Evolutionary conservation across 805 yeast species (phyloP).

Genomic region (Candida cerambycidarum): DNA sequence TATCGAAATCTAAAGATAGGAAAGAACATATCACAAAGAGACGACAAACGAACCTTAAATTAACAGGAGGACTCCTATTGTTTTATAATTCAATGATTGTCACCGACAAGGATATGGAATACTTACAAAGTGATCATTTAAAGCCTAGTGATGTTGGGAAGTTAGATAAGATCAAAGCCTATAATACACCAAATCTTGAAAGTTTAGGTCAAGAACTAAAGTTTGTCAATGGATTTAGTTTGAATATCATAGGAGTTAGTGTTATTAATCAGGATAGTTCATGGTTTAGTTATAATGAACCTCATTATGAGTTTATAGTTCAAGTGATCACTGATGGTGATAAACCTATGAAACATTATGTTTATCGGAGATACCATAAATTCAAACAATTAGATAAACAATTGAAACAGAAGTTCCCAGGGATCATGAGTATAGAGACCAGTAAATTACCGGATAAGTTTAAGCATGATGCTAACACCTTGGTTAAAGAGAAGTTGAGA

Average conservation of each 20-base stretch:
- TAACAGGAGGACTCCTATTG: slow-evolving; percentile 62
- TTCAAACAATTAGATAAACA: slow-evolving; percentile 57
- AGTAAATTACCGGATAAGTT: slow-evolving; percentile 54
- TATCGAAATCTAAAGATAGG: slow-evolving; percentile 73
- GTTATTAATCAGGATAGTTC: slow-evolving; percentile 12
- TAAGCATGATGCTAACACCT: slow-evolving; percentile 29
- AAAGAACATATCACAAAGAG: slow-evolving; percentile 66
- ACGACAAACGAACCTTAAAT: slow-evolving; percentile 58
- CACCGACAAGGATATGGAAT: slow-evolving; percentile 55
- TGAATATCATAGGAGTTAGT: slow-evolving; percentile 71
- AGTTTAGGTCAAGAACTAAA: slow-evolving; percentile 18
- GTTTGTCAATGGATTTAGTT: slow-evolving; percentile 54
- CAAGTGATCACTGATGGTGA: slow-evolving; percentile 32
- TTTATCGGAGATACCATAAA: slow-evolving; percentile 65
- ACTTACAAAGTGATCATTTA: slow-evolving; percentile 36
- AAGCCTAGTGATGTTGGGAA: slow-evolving; percentile 39
- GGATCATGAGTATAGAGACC: slow-evolving; percentile 51
- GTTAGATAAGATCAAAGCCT: slow-evolving; percentile 26
- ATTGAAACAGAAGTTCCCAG: slow-evolving; percentile 65
- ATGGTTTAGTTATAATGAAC: slow-evolving; percentile 15
- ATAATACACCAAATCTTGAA: slow-evolving; percentile 10
- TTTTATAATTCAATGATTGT: slow-evolving; percentile 75
- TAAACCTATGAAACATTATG: slow-evolving; percentile 42
- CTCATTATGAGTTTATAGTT: slow-evolving; percentile 49
- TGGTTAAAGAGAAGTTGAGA: slow-evolving; percentile 75